Evolutionary conservation across 108 stramenopile species (phyloP), one percentile per base, ranked within the genome.

Genomic region (Halocafeteria seosinensis): DNA sequence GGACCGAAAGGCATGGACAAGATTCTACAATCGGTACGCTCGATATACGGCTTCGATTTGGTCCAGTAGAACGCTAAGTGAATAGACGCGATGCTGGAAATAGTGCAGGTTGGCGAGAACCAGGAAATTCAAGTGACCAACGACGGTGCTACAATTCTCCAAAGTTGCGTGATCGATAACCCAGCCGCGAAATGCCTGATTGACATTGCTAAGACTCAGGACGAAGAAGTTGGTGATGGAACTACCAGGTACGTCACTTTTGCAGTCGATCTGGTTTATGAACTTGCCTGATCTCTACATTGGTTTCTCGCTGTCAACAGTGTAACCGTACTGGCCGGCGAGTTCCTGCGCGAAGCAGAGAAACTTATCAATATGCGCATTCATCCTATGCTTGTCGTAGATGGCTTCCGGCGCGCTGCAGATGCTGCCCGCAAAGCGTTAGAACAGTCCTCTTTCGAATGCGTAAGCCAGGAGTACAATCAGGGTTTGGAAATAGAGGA

Each of bases 1-100:
- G 98, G 98, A n/a, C 98, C 98, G 29, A 95, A 96, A 71, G 98
- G 98, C 31, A 91, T 94, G 90, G 92, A 94, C 76, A 94, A 94
- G 69, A 93, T 96, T 57, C 72, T 96, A 35, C 91, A 92, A 72
- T 74, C 74, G 8, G 84, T 92, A n/a, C 69, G 76, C 36, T 17
- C 42, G n/a, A n/a, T n/a, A n/a, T n/a, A n/a, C n/a, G n/a, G n/a
- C n/a, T n/a, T n/a, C n/a, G n/a, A n/a, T n/a, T n/a, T n/a, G n/a
- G n/a, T n/a, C n/a, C n/a, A n/a, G n/a, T n/a, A n/a, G n/a, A n/a
- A n/a, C n/a, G n/a, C n/a, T n/a, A n/a, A n/a, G n/a, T n/a, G n/a
- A n/a, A n/a, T n/a, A n/a, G n/a, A n/a, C n/a, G n/a, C n/a, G n/a
- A n/a, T n/a, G n/a, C n/a, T n/a, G n/a, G n/a, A n/a, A n/a, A n/a